Evolutionary conservation across 2,329 filamentous ascomycete species (phyloP).

Genomic region (Hypoxylon sp.): DNA sequence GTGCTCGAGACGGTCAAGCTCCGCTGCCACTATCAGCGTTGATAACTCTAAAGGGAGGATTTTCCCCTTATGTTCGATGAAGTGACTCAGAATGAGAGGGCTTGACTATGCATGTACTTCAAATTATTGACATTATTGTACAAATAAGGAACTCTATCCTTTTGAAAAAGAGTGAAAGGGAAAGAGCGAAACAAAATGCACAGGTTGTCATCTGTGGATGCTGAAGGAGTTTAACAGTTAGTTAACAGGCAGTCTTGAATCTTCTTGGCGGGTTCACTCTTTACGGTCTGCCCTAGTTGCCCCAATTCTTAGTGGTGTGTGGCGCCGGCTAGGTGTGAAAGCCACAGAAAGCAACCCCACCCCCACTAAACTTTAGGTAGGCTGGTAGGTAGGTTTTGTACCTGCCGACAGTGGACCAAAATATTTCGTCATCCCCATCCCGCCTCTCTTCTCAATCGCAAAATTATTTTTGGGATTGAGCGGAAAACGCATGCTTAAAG

Average conservation of each 20-base stretch:
- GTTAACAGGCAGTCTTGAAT: neutral
- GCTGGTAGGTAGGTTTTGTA: too few species aligned
- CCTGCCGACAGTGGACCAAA: neutral
- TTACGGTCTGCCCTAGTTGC: neutral
- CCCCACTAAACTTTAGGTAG: neutral
- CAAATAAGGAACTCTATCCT: constrained; percentile 2
- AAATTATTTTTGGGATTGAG: constrained; percentile 3
- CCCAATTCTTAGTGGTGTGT: neutral
- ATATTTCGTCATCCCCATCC: constrained; percentile 30
- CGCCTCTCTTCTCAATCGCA: neutral
- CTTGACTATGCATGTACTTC: constrained; percentile 18
- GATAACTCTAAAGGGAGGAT: neutral
- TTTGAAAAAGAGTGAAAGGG: neutral
- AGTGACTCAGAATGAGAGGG: neutral
- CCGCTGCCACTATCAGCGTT: neutral
- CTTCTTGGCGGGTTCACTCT: neutral
- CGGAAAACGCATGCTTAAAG: neutral
- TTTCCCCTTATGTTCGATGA: constrained; percentile 11
- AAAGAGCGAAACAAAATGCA: neutral
- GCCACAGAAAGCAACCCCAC: neutral
- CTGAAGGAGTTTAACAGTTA: too few species aligned
- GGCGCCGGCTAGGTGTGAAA: constrained; percentile 1
- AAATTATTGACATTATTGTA: constrained; percentile 8
- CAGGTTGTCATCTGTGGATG: constrained; percentile 11
- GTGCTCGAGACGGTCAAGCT: neutral